Percentiles rank a stretch among this genome's conserved stretches.
These are phyloP conservation scores for Bipolaris gigantea DNA, from an alignment of 2,329 filamentous ascomycete genomes.

Conservation along the genomic window DNA sequence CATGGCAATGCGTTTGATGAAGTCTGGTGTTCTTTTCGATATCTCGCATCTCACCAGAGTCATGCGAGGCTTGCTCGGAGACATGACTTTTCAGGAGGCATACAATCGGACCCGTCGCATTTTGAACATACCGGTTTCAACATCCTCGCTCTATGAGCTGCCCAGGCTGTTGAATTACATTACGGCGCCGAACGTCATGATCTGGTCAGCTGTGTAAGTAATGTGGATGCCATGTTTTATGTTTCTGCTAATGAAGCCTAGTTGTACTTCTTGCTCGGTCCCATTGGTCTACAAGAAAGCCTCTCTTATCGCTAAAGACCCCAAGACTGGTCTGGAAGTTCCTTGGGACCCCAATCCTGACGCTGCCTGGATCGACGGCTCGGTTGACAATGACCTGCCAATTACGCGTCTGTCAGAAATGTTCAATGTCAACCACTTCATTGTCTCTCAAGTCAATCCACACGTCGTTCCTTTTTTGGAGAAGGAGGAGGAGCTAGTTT, in stretches of 20 bases:
- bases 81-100: slow-evolving; percentile 92
- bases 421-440: slow-evolving; percentile 98
- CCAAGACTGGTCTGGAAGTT: slow-evolving; percentile 71
- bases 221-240: neutral
- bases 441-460: slow-evolving; percentile 94
- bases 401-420: slow-evolving; percentile 89
- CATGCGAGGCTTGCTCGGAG: slow-evolving; percentile 78
- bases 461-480: slow-evolving; percentile 86
- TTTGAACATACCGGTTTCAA: slow-evolving; percentile 91
- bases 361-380: slow-evolving; percentile 84
- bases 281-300: slow-evolving; percentile 82
- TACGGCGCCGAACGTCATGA: slow-evolving; percentile 89
- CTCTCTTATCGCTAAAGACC: slow-evolving; percentile 81
- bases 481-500: slow-evolving; percentile 65
- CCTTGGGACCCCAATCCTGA: slow-evolving; percentile 87
- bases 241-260: slow-evolving; percentile 28
- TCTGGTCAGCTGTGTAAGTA: slow-evolving; percentile 84
- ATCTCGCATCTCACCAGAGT: slow-evolving; percentile 79
- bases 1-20: slow-evolving; percentile 72
- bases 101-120: slow-evolving; percentile 93
- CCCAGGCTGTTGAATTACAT: slow-evolving; percentile 88
- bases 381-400: slow-evolving; percentile 89
- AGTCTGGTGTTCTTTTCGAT: slow-evolving; percentile 82
- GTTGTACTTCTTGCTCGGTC: slow-evolving; percentile 89
- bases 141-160: slow-evolving; percentile 82